phyloP scores from a whole-genome alignment of 306 rosid genomes.

The Quillaja saponaria region DNA sequence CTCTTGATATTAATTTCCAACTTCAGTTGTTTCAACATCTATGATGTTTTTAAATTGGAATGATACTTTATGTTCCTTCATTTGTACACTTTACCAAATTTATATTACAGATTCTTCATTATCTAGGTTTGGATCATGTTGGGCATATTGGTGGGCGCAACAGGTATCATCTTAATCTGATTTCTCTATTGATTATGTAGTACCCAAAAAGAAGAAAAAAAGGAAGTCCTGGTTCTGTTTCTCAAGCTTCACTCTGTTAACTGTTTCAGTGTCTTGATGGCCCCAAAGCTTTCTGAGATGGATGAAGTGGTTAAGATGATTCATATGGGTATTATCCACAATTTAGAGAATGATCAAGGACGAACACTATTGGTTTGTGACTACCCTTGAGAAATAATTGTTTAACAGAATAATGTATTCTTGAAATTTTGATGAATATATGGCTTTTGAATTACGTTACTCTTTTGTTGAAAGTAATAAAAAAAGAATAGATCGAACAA shows the following conservation, averaged over 20 bases:
- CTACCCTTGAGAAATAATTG: conserved; percentile 20
- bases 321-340: conserved; percentile 49
- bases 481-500: too few species aligned
- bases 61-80: conserved; percentile 21
- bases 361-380: conserved; percentile 80
- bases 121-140: conserved; percentile 95
- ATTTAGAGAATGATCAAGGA: conserved; percentile 50
- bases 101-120: conserved; percentile 90
- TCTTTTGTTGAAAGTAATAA: too few species aligned
- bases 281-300: conserved; percentile 88
- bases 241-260: conserved; percentile 34
- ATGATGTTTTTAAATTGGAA: conserved; percentile 35
- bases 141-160: conserved; percentile 95
- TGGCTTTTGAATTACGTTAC: conserved; percentile 13
- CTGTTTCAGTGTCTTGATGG: conserved; percentile 74
- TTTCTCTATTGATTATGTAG: conserved; percentile 25
- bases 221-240: conserved; percentile 28
- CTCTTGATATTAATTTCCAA: conserved; percentile 8
- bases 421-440: too few species aligned
- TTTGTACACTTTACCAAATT: conserved; percentile 40
- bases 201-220: too few species aligned
- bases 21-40: too few species aligned
- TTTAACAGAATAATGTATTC: too few species aligned
- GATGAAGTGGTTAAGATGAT: conserved; percentile 87
- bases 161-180: conserved; percentile 51